phyloP scores from a whole-genome alignment of 2,329 filamentous ascomycete genomes.

The Paraphaeosphaeria minitans region DNA sequence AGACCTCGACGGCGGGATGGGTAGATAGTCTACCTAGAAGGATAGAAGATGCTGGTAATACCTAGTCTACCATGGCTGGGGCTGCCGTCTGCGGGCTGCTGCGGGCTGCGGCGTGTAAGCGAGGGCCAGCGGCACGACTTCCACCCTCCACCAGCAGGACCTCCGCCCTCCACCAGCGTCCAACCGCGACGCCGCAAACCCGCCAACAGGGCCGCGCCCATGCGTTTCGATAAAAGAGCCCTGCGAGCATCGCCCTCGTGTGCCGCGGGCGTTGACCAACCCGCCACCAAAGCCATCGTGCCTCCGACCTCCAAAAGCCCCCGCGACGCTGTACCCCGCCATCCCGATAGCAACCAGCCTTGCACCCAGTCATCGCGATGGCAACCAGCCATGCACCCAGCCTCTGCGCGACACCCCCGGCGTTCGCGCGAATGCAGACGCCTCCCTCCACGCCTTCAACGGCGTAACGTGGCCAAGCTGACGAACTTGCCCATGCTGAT shows the following conservation, averaged over 20 bases:
- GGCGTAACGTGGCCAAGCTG: constrained; percentile 11
- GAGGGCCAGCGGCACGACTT: constrained; percentile 14
- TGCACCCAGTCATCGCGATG: constrained; percentile 19
- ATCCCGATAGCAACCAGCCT: constrained; percentile 30
- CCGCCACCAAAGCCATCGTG: constrained; percentile 2
- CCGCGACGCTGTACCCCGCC: constrained; percentile 27
- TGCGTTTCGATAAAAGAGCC: constrained; percentile 37
- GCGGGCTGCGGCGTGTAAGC: constrained; percentile 10
- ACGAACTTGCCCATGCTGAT: constrained; percentile 6
- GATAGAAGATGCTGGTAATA: constrained; percentile 12
- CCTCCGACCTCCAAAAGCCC: constrained; percentile 4
- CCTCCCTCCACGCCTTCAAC: not conserved
- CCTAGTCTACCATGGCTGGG: too few species aligned
- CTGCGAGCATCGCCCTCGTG: constrained; percentile 25
- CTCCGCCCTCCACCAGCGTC: constrained; percentile 14
- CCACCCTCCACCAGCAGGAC: constrained; percentile 15
- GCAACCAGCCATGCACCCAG: constrained; percentile 18
- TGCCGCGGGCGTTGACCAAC: constrained; percentile 6
- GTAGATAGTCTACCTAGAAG: too few species aligned
- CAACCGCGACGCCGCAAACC: constrained; percentile 10
- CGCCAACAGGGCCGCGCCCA: constrained; percentile 22
- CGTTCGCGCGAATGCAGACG: constrained; percentile 2
- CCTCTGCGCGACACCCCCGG: constrained; percentile 13
- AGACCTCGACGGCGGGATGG: not conserved
- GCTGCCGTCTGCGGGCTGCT: too few species aligned